Evolutionary conservation across 495 filamentous ascomycete genomes (phyloP), one percentile per base, ranked within the genome.

Genomic region (Achaetomiella virescens): DNA sequence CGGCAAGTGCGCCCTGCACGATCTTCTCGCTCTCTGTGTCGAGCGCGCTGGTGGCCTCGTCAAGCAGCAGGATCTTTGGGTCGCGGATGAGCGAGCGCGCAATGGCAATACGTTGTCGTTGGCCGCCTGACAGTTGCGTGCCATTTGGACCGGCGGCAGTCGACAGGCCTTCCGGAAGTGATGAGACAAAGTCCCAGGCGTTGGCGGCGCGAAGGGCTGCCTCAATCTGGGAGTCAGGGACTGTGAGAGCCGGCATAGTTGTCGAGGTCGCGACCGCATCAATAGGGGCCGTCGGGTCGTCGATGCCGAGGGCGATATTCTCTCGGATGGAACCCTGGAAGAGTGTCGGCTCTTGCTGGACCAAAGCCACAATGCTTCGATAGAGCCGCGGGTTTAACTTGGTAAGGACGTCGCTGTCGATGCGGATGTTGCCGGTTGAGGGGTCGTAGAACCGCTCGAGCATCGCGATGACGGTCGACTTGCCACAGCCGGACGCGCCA

Each of bases 21-120:
- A 85, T 69, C 59, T 77, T 77, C 71, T 93, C 88, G 4, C 79
- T 82, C 69, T 89, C 80, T 2, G 84, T 81, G 57, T 93, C 89
- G n/a, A 91, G 71, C 15, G 82, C 82, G 42, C 77, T 82, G 1
- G 89, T 91, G 1, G 87, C 85, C 66, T 93, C 89, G 64, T 93
- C 89, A 0, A 93, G 75, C 20, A 93, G 72, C 47, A 93, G 66
- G 12, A 92, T 66, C 37, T 77, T 71, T 2, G 89, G 88, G 35
- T 85, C 78, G 8, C 87, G 80, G 12, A 92, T 77, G 11, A 91
- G 74, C 0, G 89, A 86, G 9, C 89, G 75, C 0, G 89, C 89
- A 50, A 93, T 87, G 3, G 86, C 80, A 15, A 93, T 73, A 24
- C 89, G 76, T 61, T 91, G 88, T 52, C 81, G 80, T 66, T 93